Conservation (phyloP, 176 grass and related monocot genomes). For the Musa schizocarpa region DNA sequence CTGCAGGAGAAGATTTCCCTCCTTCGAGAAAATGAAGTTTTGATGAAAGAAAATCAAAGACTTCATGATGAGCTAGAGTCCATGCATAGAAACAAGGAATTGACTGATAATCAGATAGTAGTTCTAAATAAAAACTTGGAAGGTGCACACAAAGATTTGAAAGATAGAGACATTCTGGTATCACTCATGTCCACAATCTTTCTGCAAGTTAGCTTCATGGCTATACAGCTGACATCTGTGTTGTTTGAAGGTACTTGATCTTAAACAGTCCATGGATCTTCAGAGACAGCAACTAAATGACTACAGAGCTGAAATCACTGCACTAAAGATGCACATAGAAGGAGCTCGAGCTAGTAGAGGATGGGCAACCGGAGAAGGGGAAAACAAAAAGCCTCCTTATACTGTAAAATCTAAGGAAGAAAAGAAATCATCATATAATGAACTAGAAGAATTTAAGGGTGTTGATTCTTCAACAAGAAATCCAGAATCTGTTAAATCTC, state of each 20-base stretch:
- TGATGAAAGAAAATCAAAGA: constrained; percentile 62
- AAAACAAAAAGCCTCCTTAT: constrained; percentile 28
- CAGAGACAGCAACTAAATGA: constrained; percentile 84
- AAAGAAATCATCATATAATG: constrained; percentile 21
- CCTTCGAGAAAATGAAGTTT: constrained; percentile 63
- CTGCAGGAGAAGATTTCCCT: constrained; percentile 87
- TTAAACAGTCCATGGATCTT: constrained; percentile 71
- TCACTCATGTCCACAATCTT: constrained; percentile 11
- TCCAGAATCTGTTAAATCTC: constrained; percentile 8
- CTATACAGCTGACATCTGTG: constrained; percentile 29
- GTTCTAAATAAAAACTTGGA: constrained; percentile 69
- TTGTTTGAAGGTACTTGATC: constrained; percentile 65
- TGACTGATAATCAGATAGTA: constrained; percentile 45
- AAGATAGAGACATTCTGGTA: constrained; percentile 88
- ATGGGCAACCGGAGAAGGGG: constrained; percentile 30
- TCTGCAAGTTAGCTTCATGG: neutral
- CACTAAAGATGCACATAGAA: constrained; percentile 98
- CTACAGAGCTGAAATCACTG: constrained; percentile 86
- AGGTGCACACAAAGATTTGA: constrained; percentile 66
- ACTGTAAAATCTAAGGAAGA: constrained; percentile 32
- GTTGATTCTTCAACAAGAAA: constrained; percentile 30
- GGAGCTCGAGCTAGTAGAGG: constrained; percentile 52
- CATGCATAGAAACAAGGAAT: constrained; percentile 57
- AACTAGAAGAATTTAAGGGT: constrained; percentile 33
- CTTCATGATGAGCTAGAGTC: constrained; percentile 58